Evolutionary conservation across 441 rosid genomes (phyloP).

Genomic region (Pelargonium australe): DNA sequence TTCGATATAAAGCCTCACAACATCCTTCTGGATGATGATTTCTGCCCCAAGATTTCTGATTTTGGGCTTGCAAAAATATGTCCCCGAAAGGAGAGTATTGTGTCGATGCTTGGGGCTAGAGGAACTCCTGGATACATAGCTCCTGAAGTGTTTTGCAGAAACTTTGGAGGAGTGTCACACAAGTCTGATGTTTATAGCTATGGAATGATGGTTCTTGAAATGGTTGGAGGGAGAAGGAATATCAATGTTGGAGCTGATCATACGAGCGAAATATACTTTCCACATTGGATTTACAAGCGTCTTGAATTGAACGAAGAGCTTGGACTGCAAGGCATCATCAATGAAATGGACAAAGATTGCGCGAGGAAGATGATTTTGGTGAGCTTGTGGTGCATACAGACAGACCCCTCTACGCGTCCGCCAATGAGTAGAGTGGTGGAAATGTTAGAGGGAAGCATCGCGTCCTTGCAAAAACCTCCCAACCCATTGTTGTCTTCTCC

Average conservation of each 20-base stretch:
- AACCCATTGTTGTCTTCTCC: conserved; percentile 10
- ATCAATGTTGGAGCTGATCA: neutral
- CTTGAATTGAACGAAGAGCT: conserved; percentile 12
- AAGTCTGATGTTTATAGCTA: conserved; percentile 20
- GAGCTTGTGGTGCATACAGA: conserved; percentile 21
- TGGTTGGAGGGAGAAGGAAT: conserved; percentile 10
- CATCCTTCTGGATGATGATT: no score
- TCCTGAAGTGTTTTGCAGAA: conserved; percentile 12
- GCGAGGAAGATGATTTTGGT: conserved; percentile 18
- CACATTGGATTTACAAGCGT: conserved; percentile 17
- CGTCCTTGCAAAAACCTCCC: conserved; percentile 14
- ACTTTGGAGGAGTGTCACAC: conserved; percentile 14
- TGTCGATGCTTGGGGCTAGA: conserved; percentile 16
- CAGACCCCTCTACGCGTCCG: conserved; percentile 6
- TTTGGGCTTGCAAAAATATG: conserved; percentile 16
- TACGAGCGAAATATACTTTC: conserved; percentile 15
- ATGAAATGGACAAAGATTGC: conserved; percentile 4
- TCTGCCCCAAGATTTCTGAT: conserved; percentile 12
- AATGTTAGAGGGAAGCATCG: conserved; percentile 19
- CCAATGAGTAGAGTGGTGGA: conserved; percentile 14
- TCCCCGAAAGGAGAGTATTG: neutral
- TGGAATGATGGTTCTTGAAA: conserved; percentile 20
- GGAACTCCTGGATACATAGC: conserved; percentile 14
- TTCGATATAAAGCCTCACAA: no score
- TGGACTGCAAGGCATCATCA: neutral